These are phyloP conservation scores for Cucurbita maxima DNA, from an alignment of 306 rosid genomes.

Conservation along the genomic window DNA sequence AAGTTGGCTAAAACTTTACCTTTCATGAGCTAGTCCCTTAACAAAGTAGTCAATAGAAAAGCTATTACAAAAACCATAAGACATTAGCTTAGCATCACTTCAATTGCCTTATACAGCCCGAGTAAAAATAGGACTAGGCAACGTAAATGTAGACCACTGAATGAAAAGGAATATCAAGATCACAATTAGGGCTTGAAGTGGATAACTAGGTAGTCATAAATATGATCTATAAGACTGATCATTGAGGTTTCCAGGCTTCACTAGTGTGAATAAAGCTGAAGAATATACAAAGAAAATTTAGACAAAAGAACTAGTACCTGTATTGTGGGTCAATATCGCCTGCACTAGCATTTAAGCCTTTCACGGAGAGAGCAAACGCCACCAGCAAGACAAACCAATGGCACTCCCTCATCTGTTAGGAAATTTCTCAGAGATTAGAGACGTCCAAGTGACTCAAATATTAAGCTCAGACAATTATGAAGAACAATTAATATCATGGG, in stretches of 20 bases:
- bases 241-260: background rate
- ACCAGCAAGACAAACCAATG: conserved; percentile 30
- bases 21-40: background rate
- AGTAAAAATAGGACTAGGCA: background rate
- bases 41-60: background rate
- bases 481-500: background rate
- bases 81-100: background rate
- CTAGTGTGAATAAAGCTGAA: background rate
- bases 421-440: background rate
- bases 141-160: background rate
- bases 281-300: background rate
- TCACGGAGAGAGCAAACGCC: conserved; percentile 27
- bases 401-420: conserved; percentile 41
- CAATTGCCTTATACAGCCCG: background rate
- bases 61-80: background rate
- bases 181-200: background rate
- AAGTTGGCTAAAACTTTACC: background rate
- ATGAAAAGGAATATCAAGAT: background rate
- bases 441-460: background rate
- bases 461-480: background rate
- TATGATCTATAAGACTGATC: background rate
- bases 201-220: background rate
- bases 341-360: conserved; percentile 45
- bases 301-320: conserved; percentile 23
- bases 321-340: conserved; percentile 71